Percentiles rank a stretch among this genome's conserved stretches.
These are phyloP conservation scores for Dactylonectria estremocensis DNA, from an alignment of 2,329 filamentous ascomycete genomes.

Conservation along the genomic window DNA sequence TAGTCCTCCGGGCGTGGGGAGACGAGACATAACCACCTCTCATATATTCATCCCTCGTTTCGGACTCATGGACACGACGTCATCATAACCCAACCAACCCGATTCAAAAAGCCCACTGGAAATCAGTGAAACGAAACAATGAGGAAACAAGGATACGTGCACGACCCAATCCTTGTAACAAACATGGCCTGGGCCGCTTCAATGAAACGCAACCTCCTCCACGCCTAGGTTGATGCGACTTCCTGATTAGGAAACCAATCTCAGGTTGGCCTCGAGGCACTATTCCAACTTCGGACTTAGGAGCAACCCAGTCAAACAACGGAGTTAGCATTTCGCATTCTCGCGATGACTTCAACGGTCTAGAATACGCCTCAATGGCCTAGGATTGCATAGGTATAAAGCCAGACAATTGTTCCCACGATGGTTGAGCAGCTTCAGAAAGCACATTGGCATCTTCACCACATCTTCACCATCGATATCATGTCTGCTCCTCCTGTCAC, in stretches of 20 bases:
- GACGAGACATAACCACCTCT: neutral
- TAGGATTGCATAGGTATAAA: conserved; percentile 16
- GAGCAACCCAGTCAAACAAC: conserved; percentile 16
- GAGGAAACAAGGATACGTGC: neutral
- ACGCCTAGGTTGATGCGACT: conserved; percentile 4
- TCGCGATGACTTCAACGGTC: neutral
- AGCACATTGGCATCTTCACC: conserved; percentile 11
- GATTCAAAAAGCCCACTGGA: neutral
- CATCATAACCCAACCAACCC: neutral
- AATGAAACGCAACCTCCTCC: conserved; percentile 1
- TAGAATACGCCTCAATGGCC: neutral
- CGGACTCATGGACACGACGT: too few relatives aligned
- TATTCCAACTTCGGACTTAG: conserved; percentile 36
- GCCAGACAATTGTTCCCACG: neutral
- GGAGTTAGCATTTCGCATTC: conserved; percentile 18
- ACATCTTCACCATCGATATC: conserved; percentile 11
- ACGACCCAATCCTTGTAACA: neutral
- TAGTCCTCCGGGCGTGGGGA: neutral
- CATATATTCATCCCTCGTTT: neutral
- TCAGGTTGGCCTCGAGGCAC: conserved; percentile 32
- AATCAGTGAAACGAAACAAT: neutral
- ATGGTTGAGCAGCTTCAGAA: conserved; percentile 8
- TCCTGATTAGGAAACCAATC: conserved; percentile 38
- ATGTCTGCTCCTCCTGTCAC: conserved; percentile 29
- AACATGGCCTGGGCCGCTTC: neutral